These are phyloP conservation scores for Protomyces gravidus DNA, from an alignment of 1,139 yeast genomes.

Conservation along the genomic window DNA sequence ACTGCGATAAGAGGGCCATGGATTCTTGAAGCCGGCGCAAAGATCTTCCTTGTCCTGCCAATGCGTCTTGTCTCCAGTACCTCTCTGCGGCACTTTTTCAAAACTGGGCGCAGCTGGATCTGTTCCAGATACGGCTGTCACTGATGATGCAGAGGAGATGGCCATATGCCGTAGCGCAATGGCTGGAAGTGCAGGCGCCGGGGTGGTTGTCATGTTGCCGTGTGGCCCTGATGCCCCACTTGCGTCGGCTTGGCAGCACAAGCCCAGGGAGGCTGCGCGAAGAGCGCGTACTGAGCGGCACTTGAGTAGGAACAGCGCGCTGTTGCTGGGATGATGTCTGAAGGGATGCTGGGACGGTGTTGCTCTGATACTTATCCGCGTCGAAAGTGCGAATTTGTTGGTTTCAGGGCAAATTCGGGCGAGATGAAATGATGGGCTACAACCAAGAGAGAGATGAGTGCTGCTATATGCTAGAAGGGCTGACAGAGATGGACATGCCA, in stretches of 20 bases:
- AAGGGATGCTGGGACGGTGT: no score
- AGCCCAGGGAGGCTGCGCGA: neutral
- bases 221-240: no score
- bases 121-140: neutral
- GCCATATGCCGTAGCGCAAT: slow-evolving; percentile 1
- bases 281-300: neutral
- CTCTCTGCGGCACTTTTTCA: neutral
- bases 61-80: neutral
- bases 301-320: no score
- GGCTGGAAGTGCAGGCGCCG: neutral
- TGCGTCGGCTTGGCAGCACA: neutral
- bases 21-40: slow-evolving; percentile 9
- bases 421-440: no score
- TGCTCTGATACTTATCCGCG: no score
- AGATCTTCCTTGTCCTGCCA: neutral
- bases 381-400: no score
- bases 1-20: slow-evolving; percentile 18
- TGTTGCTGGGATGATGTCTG: no score
- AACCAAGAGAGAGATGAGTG: no score
- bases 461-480: no score
- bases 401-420: no score
- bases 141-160: neutral
- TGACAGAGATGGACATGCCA: no score
- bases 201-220: neutral
- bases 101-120: neutral